These are phyloP conservation scores for Mycena galopus DNA, from an alignment of 768 basidiomycete species.

Conservation along the genomic window DNA sequence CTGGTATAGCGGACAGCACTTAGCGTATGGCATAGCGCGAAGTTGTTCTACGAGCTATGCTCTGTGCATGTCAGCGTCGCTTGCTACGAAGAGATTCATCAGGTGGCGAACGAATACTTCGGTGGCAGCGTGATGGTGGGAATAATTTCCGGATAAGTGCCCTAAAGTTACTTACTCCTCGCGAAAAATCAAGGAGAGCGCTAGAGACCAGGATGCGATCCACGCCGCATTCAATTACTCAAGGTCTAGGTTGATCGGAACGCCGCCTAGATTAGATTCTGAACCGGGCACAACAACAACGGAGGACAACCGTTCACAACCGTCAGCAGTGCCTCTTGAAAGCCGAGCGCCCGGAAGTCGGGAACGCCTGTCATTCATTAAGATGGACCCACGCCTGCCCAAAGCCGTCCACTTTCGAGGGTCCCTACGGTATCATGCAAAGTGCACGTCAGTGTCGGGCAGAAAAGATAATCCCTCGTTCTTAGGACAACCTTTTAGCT, in stretches of 20 bases:
- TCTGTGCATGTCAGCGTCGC: constrained; percentile 4
- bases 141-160: not conserved
- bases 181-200: not conserved
- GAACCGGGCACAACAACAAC: not conserved
- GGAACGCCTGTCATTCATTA: not conserved
- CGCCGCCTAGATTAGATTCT: constrained; percentile 21
- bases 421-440: not conserved
- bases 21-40: not conserved
- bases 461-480: not conserved
- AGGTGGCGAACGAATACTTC: not conserved
- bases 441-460: not conserved
- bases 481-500: constrained; percentile 15
- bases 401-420: not conserved
- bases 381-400: constrained; percentile 3
- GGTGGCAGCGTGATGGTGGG: not conserved
- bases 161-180: not conserved
- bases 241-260: not conserved
- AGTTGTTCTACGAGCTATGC: not conserved
- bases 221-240: not conserved
- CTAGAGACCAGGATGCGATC: constrained; percentile 3
- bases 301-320: not conserved
- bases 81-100: not conserved
- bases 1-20: constrained; percentile 1
- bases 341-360: not conserved
- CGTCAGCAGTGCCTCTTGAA: constrained; percentile 19